Percentiles rank a stretch among this genome's conserved stretches.
phyloP scores from a whole-genome alignment of 805 yeast genomes.

The Lipomyces spencermartinsiae region DNA sequence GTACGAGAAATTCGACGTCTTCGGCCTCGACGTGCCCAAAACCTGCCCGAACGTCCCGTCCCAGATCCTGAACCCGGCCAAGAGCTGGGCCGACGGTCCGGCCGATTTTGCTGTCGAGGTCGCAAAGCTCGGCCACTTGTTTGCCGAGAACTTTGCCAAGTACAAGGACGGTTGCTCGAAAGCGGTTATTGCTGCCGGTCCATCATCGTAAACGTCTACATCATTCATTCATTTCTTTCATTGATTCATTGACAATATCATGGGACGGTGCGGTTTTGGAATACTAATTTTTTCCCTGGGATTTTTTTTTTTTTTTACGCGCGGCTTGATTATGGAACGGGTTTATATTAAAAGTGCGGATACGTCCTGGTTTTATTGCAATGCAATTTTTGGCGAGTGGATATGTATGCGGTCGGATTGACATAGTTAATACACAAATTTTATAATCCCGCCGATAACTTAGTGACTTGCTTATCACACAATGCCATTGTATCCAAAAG shows the following conservation, averaged over 20 bases:
- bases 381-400: background rate
- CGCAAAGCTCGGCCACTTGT: constrained; percentile 71
- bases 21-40: constrained; percentile 87
- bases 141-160: constrained; percentile 84
- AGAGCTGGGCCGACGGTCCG: constrained; percentile 71
- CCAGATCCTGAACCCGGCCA: constrained; percentile 85
- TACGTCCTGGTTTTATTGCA: background rate
- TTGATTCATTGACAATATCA: background rate
- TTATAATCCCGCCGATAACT: background rate
- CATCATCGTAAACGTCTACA: constrained; percentile 49
- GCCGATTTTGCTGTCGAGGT: constrained; percentile 63
- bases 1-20: constrained; percentile 83
- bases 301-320: background rate
- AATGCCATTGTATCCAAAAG: background rate
- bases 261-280: background rate
- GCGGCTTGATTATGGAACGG: background rate
- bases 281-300: background rate
- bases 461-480: background rate
- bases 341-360: background rate
- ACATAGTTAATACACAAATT: background rate
- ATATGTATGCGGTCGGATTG: background rate
- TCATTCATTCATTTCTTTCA: background rate
- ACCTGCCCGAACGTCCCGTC: constrained; percentile 80
- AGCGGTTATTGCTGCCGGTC: constrained; percentile 95
- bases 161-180: constrained; percentile 81